Conservation (phyloP, 2,329 filamentous ascomycete species). For the Claviceps sp. region DNA sequence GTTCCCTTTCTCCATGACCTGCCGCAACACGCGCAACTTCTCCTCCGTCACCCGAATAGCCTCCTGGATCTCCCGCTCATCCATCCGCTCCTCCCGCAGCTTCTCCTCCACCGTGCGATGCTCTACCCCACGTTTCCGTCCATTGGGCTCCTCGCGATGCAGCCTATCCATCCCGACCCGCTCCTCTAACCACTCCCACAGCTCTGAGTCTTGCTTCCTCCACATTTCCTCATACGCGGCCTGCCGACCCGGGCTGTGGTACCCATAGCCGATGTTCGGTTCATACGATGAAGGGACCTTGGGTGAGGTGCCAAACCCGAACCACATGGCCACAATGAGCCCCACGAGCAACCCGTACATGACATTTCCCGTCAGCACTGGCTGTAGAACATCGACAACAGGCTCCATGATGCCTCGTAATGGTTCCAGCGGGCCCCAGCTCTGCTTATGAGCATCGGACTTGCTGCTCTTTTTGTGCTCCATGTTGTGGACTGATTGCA, state of each 20-base stretch:
- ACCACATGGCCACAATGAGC: conserved; percentile 61
- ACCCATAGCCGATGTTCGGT: conserved; percentile 16
- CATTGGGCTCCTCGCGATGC: conserved; percentile 19
- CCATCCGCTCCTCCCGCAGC: conserved; percentile 47
- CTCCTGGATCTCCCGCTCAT: conserved; percentile 60
- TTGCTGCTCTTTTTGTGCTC: conserved; percentile 25
- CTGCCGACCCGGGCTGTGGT: conserved; percentile 47
- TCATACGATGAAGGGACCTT: conserved; percentile 24
- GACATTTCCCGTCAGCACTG: conserved; percentile 63
- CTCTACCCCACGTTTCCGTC: conserved; percentile 36
- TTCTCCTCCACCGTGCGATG: conserved; percentile 46
- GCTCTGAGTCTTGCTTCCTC: conserved; percentile 70
- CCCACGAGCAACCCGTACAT: conserved; percentile 63
- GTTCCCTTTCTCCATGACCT: conserved; percentile 44
- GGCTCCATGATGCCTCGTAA: conserved; percentile 57
- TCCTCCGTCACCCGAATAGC: conserved; percentile 80
- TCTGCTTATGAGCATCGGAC: conserved; percentile 29
- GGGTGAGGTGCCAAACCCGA: conserved; percentile 43
- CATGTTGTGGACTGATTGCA: conserved; percentile 29
- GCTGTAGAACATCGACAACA: conserved; percentile 52
- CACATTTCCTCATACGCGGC: conserved; percentile 90
- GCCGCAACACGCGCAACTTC: conserved; percentile 63
- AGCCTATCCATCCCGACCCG: conserved; percentile 58
- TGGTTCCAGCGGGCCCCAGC: conserved; percentile 77
- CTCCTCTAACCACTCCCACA: conserved; percentile 92